phyloP scores from a whole-genome alignment of 2,329 filamentous ascomycete species.

The Penicillium crustosum region DNA sequence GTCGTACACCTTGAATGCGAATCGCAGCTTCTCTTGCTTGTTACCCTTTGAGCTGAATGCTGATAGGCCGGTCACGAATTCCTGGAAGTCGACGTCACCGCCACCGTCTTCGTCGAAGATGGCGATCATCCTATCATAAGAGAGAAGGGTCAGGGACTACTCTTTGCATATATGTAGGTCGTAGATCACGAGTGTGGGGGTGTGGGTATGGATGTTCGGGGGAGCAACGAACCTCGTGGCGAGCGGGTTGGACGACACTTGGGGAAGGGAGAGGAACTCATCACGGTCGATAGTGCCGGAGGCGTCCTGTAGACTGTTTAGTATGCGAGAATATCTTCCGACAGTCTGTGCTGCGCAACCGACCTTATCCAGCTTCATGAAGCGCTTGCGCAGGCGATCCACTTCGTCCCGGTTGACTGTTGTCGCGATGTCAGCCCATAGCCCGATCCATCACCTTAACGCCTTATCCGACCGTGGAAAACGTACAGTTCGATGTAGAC shows the following conservation, averaged over 20 bases:
- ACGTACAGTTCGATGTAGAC: slow-evolving; percentile 90
- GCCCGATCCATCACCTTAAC: not conserved
- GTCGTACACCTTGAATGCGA: slow-evolving; percentile 99
- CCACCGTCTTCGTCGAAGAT: slow-evolving; percentile 99
- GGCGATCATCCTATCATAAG: slow-evolving; percentile 87
- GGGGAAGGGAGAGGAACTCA: slow-evolving; percentile 93
- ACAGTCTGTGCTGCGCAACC: not conserved
- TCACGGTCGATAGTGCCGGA: slow-evolving; percentile 98
- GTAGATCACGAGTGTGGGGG: not conserved
- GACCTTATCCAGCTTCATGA: slow-evolving; percentile 99
- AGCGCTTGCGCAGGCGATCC: slow-evolving; percentile 89
- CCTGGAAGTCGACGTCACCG: slow-evolving; percentile 96
- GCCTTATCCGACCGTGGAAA: slow-evolving; percentile 1
- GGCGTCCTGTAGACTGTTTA: slow-evolving; percentile 67
- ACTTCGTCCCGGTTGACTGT: slow-evolving; percentile 96
- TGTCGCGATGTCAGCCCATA: slow-evolving; percentile 6
- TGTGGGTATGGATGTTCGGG: not conserved
- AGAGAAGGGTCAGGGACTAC: not conserved
- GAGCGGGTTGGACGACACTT: slow-evolving; percentile 96
- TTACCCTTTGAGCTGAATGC: slow-evolving; percentile 98
- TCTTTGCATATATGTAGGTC: not conserved
- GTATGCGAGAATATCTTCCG: not conserved
- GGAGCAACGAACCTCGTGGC: slow-evolving; percentile 71
- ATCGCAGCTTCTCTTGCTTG: slow-evolving; percentile 96
- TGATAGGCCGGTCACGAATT: slow-evolving; percentile 92